These are phyloP conservation scores for Boletus sp. DNA, from an alignment of 768 basidiomycete genomes.

Conservation along the genomic window DNA sequence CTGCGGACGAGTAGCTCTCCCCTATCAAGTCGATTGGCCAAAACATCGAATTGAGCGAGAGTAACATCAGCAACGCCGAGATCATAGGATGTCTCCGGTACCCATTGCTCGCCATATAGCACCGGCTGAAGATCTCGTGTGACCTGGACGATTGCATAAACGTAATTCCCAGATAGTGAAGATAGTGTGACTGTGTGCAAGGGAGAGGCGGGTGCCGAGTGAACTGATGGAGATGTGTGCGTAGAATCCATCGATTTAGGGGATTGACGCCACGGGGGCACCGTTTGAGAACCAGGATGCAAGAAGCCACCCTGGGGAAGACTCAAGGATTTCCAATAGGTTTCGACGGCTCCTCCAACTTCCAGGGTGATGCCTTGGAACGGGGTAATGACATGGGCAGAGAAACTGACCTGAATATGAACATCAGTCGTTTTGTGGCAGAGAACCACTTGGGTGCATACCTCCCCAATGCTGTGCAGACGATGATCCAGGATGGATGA, in stretches of 20 bases:
- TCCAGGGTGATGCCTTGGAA: constrained; percentile 92
- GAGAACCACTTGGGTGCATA: constrained; percentile 28
- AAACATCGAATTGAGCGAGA: constrained; percentile 67
- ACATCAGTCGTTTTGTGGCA: constrained; percentile 1
- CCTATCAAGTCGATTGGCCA: constrained; percentile 55
- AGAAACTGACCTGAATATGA: constrained; percentile 71
- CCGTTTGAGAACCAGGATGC: constrained; percentile 35
- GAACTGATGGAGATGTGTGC: constrained; percentile 70
- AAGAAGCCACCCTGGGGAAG: constrained; percentile 27
- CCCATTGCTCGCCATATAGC: constrained; percentile 66
- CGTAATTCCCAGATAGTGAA: constrained; percentile 85
- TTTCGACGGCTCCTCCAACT: constrained; percentile 93
- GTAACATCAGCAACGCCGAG: constrained; percentile 84
- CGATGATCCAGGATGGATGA: constrained; percentile 90
- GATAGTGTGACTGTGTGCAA: constrained; percentile 74
- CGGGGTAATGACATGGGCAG: constrained; percentile 79
- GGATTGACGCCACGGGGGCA: constrained; percentile 34
- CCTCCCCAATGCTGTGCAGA: constrained; percentile 92
- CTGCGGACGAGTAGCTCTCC: constrained; percentile 34
- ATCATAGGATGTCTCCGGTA: constrained; percentile 72
- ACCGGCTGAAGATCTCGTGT: constrained; percentile 92
- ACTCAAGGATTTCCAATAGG: constrained; percentile 90
- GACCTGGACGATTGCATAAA: constrained; percentile 85
- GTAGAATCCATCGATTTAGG: constrained; percentile 46
- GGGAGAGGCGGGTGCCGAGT: constrained; percentile 44